These are phyloP conservation scores for Psidium guajava DNA, from an alignment of 345 rosid species.

Conservation along the genomic window DNA sequence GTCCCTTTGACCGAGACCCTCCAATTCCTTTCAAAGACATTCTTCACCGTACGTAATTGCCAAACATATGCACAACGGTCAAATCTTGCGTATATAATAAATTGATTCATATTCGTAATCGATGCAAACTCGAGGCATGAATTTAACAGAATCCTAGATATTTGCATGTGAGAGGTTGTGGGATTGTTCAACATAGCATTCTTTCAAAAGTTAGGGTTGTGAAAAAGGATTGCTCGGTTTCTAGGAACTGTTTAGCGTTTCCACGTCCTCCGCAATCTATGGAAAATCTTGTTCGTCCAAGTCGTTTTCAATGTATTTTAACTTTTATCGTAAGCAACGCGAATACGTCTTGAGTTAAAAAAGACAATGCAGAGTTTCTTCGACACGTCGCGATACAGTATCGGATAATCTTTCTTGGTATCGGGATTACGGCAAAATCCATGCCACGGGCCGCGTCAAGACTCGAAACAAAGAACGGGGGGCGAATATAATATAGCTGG, in stretches of 20 bases:
- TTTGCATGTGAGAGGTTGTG: rapidly evolving
- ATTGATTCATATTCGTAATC: no score
- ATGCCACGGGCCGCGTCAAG: background rate
- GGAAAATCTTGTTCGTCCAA: no score
- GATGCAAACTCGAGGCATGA: no score
- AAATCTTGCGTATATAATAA: no score
- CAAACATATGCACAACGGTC: no score
- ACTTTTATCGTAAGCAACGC: background rate
- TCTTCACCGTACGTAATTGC: no score
- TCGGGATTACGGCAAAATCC: background rate
- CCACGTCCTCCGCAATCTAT: no score
- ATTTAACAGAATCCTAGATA: no score
- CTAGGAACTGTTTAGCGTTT: background rate
- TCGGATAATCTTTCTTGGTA: background rate
- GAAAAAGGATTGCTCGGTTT: background rate
- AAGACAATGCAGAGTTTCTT: rapidly evolving
- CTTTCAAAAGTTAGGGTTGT: background rate
- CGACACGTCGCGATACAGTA: rapidly evolving
- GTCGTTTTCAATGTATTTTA: no score
- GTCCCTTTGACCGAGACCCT: no score
- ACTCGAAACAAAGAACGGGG: background rate
- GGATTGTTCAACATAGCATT: background rate
- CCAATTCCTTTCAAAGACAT: no score
- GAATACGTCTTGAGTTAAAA: background rate
- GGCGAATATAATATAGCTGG: background rate